Evolutionary conservation across 2,329 filamentous ascomycete species (phyloP), one percentile per base, ranked within the genome.

Genomic region (Pezicula rhizophila): DNA sequence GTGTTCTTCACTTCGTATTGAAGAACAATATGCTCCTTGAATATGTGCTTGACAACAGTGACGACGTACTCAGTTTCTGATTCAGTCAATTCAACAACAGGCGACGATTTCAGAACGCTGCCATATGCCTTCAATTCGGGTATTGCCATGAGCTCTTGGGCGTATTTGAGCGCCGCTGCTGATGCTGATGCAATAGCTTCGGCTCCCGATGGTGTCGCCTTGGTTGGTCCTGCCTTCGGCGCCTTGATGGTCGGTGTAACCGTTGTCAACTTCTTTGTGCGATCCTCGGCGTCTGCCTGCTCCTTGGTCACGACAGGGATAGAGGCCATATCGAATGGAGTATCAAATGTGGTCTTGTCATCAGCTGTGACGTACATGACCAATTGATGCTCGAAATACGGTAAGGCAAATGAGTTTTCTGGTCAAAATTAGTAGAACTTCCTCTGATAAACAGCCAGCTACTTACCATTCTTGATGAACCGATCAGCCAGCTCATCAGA

Each of bases 1-100:
- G 93, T 99, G 74, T 99, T 99, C 78, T 95, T 97, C 68, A 99
- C 84, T 65, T 97, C 89, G 68, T 93, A 99, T 65, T 99, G 93
- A 47, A 99, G 74, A 31, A 99, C 92, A 63, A 99, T 76, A 64
- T 97, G 89, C 66, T 96, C 89, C 72, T 95, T 95, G 83, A 96
- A 99, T 62, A 99, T 83, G 66, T 99, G 93, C 76, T 99, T 99
- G 69, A 96, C 80, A 18, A 93, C 84, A 33, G 80, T 84, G 52
- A 99, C 93, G 45, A 96, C 90, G 61, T 99, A 99, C 69, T 99
- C 93, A 17, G 92, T 97, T 71, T 97, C 93, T 46, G 89, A 89
- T 68, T 99, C 93, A 15, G 93, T 97, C 54, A 99, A 83, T 69
- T 96, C 92, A 57, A 95, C 81, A 44, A 87, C 72, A 23, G 81